Conservation (phyloP, 2,329 filamentous ascomycete species). For the Xylariaceae sp. region DNA sequence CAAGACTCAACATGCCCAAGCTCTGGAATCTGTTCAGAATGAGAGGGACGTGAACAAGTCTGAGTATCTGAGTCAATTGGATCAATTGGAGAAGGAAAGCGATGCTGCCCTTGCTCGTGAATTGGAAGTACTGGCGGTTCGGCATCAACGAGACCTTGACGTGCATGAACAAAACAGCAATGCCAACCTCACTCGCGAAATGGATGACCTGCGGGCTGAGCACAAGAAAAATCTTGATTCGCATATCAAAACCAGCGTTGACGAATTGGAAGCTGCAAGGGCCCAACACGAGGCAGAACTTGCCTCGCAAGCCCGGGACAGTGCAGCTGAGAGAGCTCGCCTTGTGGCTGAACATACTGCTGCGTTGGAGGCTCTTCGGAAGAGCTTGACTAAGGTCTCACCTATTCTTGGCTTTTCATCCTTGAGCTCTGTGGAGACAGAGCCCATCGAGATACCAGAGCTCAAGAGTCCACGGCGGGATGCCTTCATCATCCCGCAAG, state of each 20-base stretch:
- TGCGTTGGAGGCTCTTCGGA: constrained; percentile 29
- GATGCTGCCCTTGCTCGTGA: constrained; percentile 14
- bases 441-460: constrained; percentile 35
- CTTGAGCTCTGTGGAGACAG: constrained; percentile 44
- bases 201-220: constrained; percentile 20
- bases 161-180: constrained; percentile 12
- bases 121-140: constrained; percentile 3
- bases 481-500: constrained; percentile 53
- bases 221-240: constrained; percentile 22
- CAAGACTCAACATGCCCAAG: constrained; percentile 19
- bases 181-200: constrained; percentile 17
- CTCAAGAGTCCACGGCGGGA: constrained; percentile 51
- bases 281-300: constrained; percentile 21
- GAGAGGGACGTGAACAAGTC: constrained; percentile 20
- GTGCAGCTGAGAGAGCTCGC: constrained; percentile 24
- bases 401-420: constrained; percentile 40
- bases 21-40: constrained; percentile 23
- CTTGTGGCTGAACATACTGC: constrained; percentile 25
- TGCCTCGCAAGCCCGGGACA: constrained; percentile 22
- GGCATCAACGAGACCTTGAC: constrained; percentile 8
- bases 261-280: constrained; percentile 19
- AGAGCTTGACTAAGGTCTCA: constrained; percentile 22
- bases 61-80: constrained; percentile 22
- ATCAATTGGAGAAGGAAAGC: constrained; percentile 21
- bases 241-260: constrained; percentile 21